Conservation (phyloP, 1,284 basidiomycete species). For the Phylloboletellus chloephorus region DNA sequence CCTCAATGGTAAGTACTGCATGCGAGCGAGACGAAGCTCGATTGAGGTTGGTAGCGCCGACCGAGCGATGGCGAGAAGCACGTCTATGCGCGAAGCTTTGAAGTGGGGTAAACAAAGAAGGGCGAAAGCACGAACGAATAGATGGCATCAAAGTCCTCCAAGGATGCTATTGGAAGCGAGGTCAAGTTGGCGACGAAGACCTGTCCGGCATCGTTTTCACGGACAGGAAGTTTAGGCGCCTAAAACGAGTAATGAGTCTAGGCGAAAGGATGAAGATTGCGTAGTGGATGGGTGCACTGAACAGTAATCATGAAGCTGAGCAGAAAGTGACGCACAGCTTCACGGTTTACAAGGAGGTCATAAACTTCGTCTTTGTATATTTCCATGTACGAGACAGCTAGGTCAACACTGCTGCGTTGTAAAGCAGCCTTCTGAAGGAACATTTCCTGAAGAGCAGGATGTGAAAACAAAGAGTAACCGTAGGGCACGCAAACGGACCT, state of each 20-base stretch:
- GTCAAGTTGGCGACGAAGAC: constrained; percentile 77
- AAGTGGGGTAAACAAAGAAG: neutral
- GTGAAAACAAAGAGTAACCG: constrained; percentile 1
- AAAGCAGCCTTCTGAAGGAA: constrained; percentile 41
- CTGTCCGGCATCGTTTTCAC: constrained; percentile 66
- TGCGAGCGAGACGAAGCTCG: constrained; percentile 77
- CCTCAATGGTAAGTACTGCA: constrained; percentile 70
- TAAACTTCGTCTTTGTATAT: constrained; percentile 85
- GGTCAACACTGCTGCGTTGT: constrained; percentile 36
- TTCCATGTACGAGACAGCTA: constrained; percentile 75
- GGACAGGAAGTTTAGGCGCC: constrained; percentile 75
- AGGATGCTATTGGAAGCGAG: constrained; percentile 43
- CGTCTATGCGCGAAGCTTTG: constrained; percentile 34
- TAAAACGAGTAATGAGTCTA: constrained; percentile 28
- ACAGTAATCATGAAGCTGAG: neutral
- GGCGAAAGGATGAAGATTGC: neutral
- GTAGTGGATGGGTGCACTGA: neutral
- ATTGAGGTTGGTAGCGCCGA: constrained; percentile 79
- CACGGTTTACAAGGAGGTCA: constrained; percentile 68
- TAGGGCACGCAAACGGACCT: constrained; percentile 37
- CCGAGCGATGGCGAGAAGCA: constrained; percentile 70
- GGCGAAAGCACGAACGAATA: constrained; percentile 50
- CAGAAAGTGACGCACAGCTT: constrained; percentile 41
- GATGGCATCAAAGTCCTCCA: constrained; percentile 57
- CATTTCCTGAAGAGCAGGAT: constrained; percentile 38